Conservation (phyloP, 306 rosid species). For the Corylus avellana region DNA sequence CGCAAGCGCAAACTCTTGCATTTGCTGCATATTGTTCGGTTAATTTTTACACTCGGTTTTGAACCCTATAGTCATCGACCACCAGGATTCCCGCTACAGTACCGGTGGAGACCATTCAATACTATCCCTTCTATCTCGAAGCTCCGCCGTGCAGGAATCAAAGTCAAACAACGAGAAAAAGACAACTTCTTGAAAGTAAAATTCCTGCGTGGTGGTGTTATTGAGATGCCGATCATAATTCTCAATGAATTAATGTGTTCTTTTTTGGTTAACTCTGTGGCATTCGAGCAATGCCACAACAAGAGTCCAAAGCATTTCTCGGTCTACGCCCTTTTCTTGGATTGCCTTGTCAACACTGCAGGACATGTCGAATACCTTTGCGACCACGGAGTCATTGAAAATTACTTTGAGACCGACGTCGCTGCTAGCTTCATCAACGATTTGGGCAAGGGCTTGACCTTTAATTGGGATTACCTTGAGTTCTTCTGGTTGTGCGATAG, state of each 20-base stretch:
- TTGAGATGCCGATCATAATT: neutral
- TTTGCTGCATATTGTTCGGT: neutral
- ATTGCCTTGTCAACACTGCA: neutral
- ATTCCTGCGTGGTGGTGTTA: neutral
- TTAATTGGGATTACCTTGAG: neutral
- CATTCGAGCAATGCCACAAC: neutral
- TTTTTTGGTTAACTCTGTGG: neutral
- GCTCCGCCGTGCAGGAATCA: neutral
- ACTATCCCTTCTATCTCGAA: neutral
- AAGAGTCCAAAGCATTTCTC: neutral
- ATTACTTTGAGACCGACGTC: neutral
- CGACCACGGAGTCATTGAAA: neutral
- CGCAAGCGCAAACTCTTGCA: neutral
- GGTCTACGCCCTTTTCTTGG: neutral
- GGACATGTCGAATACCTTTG: neutral
- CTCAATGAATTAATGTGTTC: neutral
- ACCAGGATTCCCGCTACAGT: neutral
- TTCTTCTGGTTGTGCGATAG: neutral
- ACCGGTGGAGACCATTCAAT: neutral
- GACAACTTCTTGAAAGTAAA: no score
- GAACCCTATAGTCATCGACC: neutral
- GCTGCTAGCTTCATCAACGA: neutral
- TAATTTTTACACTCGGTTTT: neutral
- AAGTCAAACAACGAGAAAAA: no score
- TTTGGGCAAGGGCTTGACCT: neutral